Base-by-base conservation (phyloP, 805 yeast species). In the Zygosaccharomyces pseudorouxii region DNA sequence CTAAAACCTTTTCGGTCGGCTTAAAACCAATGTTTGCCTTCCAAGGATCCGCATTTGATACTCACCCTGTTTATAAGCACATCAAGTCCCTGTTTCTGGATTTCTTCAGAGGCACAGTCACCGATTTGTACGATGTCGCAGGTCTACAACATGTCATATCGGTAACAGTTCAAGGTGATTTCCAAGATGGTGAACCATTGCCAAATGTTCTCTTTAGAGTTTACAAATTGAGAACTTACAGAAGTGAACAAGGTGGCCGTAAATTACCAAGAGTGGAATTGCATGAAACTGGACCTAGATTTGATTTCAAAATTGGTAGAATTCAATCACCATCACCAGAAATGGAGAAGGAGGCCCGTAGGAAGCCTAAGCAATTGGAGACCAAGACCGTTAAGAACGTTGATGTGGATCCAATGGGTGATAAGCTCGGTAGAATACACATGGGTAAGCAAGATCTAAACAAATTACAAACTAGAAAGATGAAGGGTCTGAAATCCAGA, bases 351-450 rank as follows among this genome's bases (percentile, higher is more conserved):
- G 97, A 89, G 65, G 98, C 99, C 11, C 62, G 76, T 72, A 79
- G 78, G 73, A 79, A 75, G 64, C 89, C 97, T 51, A 87, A 76
- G 69, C 92, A 87, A 73, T 74, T 89, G 59, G 87, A 83, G 63
- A 79, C 88, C 46, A 88, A 79, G 75, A 80, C 78, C 50, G 84
- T 83, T 78, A 93, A 93, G 88, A 93, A 93, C 65, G 82, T 93
- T 46, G 84, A 84, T 54, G 79, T 83, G 40, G 98, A 93, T 67
- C 62, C 75, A 48, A 79, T 93, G 86, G 99, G 99, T 72, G 99
- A 93, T 69, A 89, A 92, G 80, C 78, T 93, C 53, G 99, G 97
- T 60, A 86, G 92, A 72, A 82, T 93, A 62, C 99, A 93, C 67
- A 86, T 93, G 70, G 97, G 97, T 71, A 83, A 83, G 68, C 99